Evolutionary conservation across 2,329 filamentous ascomycete genomes (phyloP).

Genomic region (Massarina eburnea): DNA sequence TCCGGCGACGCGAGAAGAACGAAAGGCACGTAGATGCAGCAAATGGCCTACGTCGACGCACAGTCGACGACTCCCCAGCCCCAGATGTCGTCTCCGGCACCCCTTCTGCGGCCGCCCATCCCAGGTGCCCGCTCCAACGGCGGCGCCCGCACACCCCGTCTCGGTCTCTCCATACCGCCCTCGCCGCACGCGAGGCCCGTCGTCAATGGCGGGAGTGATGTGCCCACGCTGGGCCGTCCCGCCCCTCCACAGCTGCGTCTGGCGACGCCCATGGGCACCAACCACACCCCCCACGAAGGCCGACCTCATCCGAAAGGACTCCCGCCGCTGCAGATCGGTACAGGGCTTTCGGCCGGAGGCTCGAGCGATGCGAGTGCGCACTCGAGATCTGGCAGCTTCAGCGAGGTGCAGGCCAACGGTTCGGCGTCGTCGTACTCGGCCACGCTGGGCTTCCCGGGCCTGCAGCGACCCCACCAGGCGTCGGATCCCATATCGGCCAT

Average conservation of each 20-base stretch:
- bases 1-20: background rate
- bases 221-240: conserved; percentile 52
- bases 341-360: conserved; percentile 66
- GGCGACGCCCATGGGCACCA: conserved; percentile 84
- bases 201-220: conserved; percentile 58
- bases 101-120: conserved; percentile 80
- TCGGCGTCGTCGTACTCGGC: conserved; percentile 83
- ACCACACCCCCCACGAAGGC: conserved; percentile 71
- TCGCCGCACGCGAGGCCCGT: conserved; percentile 82
- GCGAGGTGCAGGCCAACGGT: conserved; percentile 76
- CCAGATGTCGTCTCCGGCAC: conserved; percentile 74
- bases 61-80: conserved; percentile 24
- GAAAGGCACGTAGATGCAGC: conserved; percentile 26
- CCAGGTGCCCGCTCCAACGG: conserved; percentile 63
- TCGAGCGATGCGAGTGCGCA: conserved; percentile 81
- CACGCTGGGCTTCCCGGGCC: conserved; percentile 76
- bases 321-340: conserved; percentile 55
- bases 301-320: conserved; percentile 54
- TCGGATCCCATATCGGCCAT: conserved; percentile 88
- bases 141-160: conserved; percentile 68
- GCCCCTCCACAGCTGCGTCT: conserved; percentile 78
- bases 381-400: conserved; percentile 83
- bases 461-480: conserved; percentile 59
- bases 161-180: conserved; percentile 87
- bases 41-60: conserved; percentile 19